phyloP scores from a whole-genome alignment of 257 asterid species.

The Nicotiana otophora region DNA sequence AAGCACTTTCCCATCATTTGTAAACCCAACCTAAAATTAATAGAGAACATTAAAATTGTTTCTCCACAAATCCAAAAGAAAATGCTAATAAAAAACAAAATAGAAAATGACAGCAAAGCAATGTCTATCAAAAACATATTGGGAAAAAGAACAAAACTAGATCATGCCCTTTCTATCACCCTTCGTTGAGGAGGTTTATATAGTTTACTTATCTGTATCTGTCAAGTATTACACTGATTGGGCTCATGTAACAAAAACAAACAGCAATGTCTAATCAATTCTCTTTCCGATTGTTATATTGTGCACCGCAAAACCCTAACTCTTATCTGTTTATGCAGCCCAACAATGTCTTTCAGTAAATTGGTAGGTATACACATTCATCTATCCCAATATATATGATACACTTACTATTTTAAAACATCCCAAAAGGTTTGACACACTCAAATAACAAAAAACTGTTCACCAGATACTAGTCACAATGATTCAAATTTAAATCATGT shows the following conservation, averaged over 20 bases:
- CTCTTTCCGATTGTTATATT: not conserved
- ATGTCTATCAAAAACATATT: not conserved
- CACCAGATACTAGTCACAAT: not conserved
- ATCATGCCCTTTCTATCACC: not conserved
- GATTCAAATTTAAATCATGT: not conserved
- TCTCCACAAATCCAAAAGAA: conserved; percentile 11
- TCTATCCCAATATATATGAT: not conserved
- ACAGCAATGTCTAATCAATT: not conserved
- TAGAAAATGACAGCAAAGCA: not conserved
- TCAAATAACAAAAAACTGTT: not conserved
- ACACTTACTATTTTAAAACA: not conserved
- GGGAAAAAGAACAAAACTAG: not conserved
- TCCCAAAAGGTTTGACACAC: not conserved
- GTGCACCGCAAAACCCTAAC: not conserved
- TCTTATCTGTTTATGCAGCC: not conserved
- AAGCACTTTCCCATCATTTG: conserved; percentile 72
- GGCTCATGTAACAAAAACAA: not conserved
- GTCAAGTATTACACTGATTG: not conserved
- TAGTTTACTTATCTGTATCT: not conserved
- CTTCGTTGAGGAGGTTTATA: not conserved
- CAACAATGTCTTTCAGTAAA: not conserved
- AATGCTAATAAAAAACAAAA: conserved; percentile 7
- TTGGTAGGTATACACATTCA: not conserved
- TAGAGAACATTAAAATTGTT: not conserved
- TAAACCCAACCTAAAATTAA: conserved; percentile 71